phyloP scores from a whole-genome alignment of 768 basidiomycete genomes.

The Mycena galericulata region DNA sequence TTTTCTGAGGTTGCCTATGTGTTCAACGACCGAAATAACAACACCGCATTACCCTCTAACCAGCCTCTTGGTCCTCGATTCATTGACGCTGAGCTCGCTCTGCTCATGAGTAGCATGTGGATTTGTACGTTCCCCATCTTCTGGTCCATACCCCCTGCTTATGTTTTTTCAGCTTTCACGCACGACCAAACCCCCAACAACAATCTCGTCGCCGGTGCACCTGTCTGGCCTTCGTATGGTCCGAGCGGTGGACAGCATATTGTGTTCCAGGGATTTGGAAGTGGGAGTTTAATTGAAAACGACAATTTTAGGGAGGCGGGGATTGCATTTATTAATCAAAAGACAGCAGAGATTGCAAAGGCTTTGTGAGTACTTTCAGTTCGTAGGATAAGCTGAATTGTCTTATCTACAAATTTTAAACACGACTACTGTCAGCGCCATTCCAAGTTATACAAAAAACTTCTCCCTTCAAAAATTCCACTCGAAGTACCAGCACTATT shows the following conservation, averaged over 20 bases:
- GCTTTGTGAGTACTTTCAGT: constrained; percentile 26
- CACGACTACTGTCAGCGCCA: constrained; percentile 18
- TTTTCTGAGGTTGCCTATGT: constrained; percentile 25
- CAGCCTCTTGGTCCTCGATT: constrained; percentile 28
- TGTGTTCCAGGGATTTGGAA: constrained; percentile 28
- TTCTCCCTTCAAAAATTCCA: constrained; percentile 19
- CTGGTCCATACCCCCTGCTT: constrained; percentile 26
- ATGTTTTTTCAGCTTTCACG: constrained; percentile 26
- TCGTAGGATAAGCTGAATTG: constrained; percentile 23
- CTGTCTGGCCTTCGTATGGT: constrained; percentile 27
- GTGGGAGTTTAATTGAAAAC: constrained; percentile 25
- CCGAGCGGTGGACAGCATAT: constrained; percentile 26
- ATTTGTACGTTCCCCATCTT: constrained; percentile 23
- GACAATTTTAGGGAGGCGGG: constrained; percentile 28
- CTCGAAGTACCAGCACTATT: constrained; percentile 18
- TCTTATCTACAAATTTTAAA: constrained; percentile 26
- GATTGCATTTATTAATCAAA: constrained; percentile 28
- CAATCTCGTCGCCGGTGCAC: constrained; percentile 24
- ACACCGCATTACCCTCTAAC: constrained; percentile 26
- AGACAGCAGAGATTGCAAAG: constrained; percentile 23
- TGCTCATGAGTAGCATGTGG: constrained; percentile 29
- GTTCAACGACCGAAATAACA: constrained; percentile 28
- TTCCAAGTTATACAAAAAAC: constrained; percentile 18
- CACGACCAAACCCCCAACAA: constrained; percentile 26
- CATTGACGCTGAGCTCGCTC: constrained; percentile 24